Conservation (phyloP, 1,284 basidiomycete genomes). For the Termitomyces sp. region DNA sequence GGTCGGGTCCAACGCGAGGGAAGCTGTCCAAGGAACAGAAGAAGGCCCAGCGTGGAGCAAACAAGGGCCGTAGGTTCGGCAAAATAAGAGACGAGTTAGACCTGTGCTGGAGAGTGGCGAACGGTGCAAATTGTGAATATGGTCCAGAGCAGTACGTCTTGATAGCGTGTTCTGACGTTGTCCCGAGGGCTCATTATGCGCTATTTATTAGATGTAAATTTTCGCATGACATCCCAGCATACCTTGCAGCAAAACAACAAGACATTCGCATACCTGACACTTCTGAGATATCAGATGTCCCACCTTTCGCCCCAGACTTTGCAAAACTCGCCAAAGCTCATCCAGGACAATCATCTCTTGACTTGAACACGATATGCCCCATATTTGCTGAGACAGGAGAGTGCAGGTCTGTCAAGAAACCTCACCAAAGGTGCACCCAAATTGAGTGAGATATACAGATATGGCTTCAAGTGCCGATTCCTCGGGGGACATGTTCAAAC, state of each 20-base stretch:
- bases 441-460: conserved; percentile 29
- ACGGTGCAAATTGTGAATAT: conserved; percentile 59
- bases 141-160: conserved; percentile 49
- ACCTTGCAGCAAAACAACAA: conserved; percentile 70
- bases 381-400: conserved; percentile 71
- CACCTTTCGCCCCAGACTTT: conserved; percentile 48
- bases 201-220: conserved; percentile 61
- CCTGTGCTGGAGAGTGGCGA: conserved; percentile 70
- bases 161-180: background rate
- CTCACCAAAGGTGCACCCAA: background rate
- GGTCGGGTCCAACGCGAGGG: conserved; percentile 33
- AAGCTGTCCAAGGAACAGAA: conserved; percentile 51
- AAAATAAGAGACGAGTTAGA: conserved; percentile 72
- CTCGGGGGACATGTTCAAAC: conserved; percentile 68
- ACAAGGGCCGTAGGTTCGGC: conserved; percentile 71
- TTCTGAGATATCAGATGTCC: conserved; percentile 34
- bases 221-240: conserved; percentile 74
- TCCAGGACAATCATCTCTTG: conserved; percentile 39
- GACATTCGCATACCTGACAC: conserved; percentile 63
- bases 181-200: background rate
- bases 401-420: conserved; percentile 46
- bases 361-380: conserved; percentile 60
- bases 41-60: conserved; percentile 70
- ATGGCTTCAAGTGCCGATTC: conserved; percentile 89
- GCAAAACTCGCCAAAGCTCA: conserved; percentile 23